Evolutionary conservation across 768 basidiomycete genomes (phyloP), one percentile per base, ranked within the genome.

Genomic region (Termitomyces sp.): DNA sequence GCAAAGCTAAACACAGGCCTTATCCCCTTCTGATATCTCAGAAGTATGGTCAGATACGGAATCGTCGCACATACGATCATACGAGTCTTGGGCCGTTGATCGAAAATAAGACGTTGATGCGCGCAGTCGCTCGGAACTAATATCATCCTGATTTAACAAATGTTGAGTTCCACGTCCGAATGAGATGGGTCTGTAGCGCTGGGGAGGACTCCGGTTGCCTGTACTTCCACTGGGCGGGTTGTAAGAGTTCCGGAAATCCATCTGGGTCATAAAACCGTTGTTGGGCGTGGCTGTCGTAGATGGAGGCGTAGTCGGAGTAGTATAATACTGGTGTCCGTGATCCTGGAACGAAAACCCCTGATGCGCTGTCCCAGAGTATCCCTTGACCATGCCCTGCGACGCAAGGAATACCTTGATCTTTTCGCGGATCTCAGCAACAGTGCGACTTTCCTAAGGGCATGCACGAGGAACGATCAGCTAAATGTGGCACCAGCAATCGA

Each of bases 381-480:
- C 54, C 20, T 56, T 56, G 27, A 56, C 54, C 54, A 56, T 56
- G 3, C 54, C 54, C 22, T 56, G 54, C 5, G 54, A 56, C 18
- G 54, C 54, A 15, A 56, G 54, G 20, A 56, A 56, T 11, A 51
- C 27, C 42, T 56, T 56, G 27, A 56, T 56, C 49, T 45, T 56
- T 45, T 56, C 54, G 7, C 54, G 54, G 22, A 56, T 48, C 16
- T 50, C 54, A 25, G 49, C 54, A 4, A 56, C 49, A 45, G 48
- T 56, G 22, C 54, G 23, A 27, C 36, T 46, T 11, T 50, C 54
- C 54, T 56, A 27, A 13, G n/a, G 41, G 31, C 7, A 15, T 33
- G 23, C 38, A 53, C 18, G 7, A 49, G 53, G 53, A 47, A 49
- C 53, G 36, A 54, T 54, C 47, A 54, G 40, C 40, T 40, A 36